Percentiles rank a stretch among this genome's conserved stretches.
Evolutionary conservation across 2,329 filamentous ascomycete genomes (phyloP).

Genomic region (Metarhizium sp.): DNA sequence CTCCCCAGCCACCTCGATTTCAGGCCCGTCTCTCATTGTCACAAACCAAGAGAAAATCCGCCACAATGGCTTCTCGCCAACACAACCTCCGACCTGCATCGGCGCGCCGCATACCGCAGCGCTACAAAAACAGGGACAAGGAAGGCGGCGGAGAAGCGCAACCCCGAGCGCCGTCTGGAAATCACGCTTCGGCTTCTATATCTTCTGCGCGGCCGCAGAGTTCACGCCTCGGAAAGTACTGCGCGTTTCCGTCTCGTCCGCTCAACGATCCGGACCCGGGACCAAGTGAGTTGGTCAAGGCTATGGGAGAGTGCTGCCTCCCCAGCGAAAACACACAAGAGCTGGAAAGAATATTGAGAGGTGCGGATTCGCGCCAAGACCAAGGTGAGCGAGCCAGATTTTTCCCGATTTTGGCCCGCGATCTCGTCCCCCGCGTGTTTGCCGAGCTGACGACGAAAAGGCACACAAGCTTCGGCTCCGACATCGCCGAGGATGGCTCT

Average conservation of each 20-base stretch:
- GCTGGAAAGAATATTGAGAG: constrained; percentile 1
- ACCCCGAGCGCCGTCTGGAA: not conserved
- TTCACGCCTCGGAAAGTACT: not conserved
- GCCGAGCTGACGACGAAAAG: not conserved
- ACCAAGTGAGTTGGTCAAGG: not conserved
- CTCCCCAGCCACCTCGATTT: not conserved
- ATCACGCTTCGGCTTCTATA: not conserved
- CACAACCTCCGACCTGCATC: constrained; percentile 3
- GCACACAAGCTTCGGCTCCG: not conserved
- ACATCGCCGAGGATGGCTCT: not conserved
- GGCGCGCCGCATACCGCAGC: not conserved
- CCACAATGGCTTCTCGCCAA: not conserved
- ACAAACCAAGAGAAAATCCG: not conserved
- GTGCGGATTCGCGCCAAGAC: too few species aligned
- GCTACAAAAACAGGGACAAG: not conserved
- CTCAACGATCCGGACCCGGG: not conserved
- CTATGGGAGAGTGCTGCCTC: not conserved
- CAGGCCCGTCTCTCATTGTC: not conserved
- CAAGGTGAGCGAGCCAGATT: not conserved
- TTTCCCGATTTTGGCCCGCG: not conserved
- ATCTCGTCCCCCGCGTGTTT: not conserved
- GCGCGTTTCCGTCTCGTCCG: not conserved
- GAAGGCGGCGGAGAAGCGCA: not conserved
- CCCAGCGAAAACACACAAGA: not conserved
- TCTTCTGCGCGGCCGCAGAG: not conserved